Conservation (phyloP, 305 asterid species). For the Fraxinus paxiana region DNA sequence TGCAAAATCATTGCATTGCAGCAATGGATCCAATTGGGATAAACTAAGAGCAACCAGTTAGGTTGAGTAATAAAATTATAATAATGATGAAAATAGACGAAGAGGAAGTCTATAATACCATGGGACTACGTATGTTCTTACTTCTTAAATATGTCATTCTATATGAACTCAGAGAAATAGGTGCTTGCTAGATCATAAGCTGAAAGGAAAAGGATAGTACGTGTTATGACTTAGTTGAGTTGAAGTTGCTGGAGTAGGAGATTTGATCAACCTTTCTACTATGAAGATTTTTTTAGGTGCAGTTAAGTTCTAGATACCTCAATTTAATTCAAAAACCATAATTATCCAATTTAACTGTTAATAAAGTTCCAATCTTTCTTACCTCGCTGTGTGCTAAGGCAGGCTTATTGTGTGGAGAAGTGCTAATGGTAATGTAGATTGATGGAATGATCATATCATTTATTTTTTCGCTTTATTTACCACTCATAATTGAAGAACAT, state of each 20-base stretch:
- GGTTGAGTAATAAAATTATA: background rate
- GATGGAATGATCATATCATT: background rate
- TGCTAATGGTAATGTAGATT: background rate
- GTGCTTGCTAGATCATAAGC: background rate
- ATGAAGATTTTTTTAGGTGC: background rate
- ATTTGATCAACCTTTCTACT: background rate
- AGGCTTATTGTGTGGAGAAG: background rate
- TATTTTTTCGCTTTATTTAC: background rate
- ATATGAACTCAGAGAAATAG: background rate
- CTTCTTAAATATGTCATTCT: background rate
- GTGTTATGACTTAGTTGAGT: background rate
- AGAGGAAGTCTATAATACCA: background rate
- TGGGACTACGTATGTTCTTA: background rate
- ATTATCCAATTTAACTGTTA: background rate
- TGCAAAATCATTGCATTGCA: constrained; percentile 1
- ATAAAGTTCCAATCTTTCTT: background rate
- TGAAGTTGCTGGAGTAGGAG: background rate
- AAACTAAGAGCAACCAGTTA: background rate
- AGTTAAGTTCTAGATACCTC: background rate
- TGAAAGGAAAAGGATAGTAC: background rate
- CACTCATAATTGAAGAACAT: background rate
- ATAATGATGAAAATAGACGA: background rate
- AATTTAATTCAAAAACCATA: background rate
- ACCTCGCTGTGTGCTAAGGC: background rate
- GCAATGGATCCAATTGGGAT: background rate